A percentile compares a stretch with the other conserved stretches of the same genome.
phyloP scores from a whole-genome alignment of 139 green algal species.

The Micromonas commoda region DNA sequence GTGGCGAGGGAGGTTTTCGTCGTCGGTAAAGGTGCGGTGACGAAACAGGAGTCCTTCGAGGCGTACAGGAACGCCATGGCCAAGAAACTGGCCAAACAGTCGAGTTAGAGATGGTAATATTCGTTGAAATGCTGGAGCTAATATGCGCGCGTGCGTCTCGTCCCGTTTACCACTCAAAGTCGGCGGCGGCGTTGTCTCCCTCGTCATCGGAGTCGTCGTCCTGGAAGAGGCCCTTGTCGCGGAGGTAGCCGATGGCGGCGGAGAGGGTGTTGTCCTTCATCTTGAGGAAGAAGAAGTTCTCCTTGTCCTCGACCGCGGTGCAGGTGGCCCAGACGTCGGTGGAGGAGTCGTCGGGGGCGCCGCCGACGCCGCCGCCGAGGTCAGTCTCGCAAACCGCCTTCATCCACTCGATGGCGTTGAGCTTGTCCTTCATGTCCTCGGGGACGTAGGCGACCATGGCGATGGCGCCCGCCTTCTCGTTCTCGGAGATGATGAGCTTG shows the following conservation, averaged over 20 bases:
- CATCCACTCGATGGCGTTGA: conserved; percentile 31
- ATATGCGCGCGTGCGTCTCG: neutral
- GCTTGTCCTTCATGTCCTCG: conserved; percentile 4
- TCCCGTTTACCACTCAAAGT: conserved; percentile 23
- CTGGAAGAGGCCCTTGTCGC: conserved; percentile 12
- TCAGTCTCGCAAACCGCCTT: conserved; percentile 18
- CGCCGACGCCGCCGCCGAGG: conserved; percentile 17
- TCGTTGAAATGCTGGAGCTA: no score
- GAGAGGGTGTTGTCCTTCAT: conserved; percentile 27
- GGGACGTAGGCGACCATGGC: conserved; percentile 33
- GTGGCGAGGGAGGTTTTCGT: conserved; percentile 16
- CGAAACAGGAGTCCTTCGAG: conserved; percentile 3
- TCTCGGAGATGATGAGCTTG: conserved; percentile 32
- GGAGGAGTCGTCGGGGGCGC: neutral
- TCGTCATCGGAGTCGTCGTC: conserved; percentile 17
- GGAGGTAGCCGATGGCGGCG: conserved; percentile 8
- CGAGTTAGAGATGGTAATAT: conserved; percentile 2
- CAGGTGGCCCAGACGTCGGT: conserved; percentile 1
- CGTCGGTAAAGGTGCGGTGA: neutral
- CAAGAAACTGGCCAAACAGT: conserved; percentile 11
- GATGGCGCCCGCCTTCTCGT: conserved; percentile 12
- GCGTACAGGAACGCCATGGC: conserved; percentile 2
- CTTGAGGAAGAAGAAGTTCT: conserved; percentile 27
- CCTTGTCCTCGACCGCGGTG: neutral
- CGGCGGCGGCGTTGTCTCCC: conserved; percentile 12